A percentile compares a stretch with the other conserved stretches of the same genome.
phyloP scores from a whole-genome alignment of 2,329 filamentous ascomycete genomes.

The Aspergillus nomiae region DNA sequence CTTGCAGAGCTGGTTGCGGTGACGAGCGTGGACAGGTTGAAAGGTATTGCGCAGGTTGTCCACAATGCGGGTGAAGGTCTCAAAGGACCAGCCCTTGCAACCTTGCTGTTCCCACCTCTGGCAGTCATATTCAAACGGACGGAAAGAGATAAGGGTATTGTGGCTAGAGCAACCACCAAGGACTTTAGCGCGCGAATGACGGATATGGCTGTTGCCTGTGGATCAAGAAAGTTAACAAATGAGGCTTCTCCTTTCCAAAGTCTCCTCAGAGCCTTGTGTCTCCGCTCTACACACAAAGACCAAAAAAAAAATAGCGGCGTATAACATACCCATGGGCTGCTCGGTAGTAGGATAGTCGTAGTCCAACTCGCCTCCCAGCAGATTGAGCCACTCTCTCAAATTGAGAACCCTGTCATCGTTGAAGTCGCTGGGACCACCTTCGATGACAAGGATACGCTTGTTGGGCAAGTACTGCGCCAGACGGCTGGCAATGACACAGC shows the following conservation, averaged over 20 bases:
- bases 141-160: conserved; percentile 92
- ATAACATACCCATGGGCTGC: conserved; percentile 70
- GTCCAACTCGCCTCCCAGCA: conserved; percentile 85
- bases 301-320: neutral
- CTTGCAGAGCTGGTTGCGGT: conserved; percentile 87
- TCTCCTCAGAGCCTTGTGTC: neutral
- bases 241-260: neutral
- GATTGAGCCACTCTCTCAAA: conserved; percentile 80
- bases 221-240: neutral
- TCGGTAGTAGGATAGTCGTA: conserved; percentile 89
- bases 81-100: conserved; percentile 83
- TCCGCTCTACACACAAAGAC: neutral
- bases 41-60: conserved; percentile 88
- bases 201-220: conserved; percentile 82
- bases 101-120: conserved; percentile 80
- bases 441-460: conserved; percentile 79
- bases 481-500: conserved; percentile 79
- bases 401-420: conserved; percentile 85
- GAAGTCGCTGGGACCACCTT: conserved; percentile 86
- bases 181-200: conserved; percentile 89
- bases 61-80: conserved; percentile 77
- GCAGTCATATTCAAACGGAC: conserved; percentile 86
- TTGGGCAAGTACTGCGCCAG: conserved; percentile 81
- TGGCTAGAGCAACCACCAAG: conserved; percentile 90
- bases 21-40: conserved; percentile 80